phyloP scores from a whole-genome alignment of 1,139 yeast species.

The Protomyces gravidus region DNA sequence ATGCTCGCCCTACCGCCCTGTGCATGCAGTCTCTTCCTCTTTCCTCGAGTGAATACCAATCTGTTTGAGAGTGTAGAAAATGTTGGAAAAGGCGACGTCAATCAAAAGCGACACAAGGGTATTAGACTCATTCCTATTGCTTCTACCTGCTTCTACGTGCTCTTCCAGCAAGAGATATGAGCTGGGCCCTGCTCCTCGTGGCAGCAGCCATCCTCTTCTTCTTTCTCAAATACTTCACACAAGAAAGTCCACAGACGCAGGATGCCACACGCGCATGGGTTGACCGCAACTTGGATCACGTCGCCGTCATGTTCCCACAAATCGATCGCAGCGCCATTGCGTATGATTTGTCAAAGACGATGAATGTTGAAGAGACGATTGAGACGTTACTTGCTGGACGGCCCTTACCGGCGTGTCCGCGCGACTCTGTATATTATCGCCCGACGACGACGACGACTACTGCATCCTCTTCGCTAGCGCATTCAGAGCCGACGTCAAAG shows the following conservation, averaged over 20 bases:
- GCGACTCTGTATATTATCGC: constrained; percentile 7
- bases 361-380: constrained; percentile 30
- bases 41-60: neutral
- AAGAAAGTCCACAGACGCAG: constrained; percentile 12
- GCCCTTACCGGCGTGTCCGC: constrained; percentile 24
- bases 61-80: neutral
- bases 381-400: constrained; percentile 28
- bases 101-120: neutral
- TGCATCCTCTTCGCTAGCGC: neutral
- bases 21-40: neutral
- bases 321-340: constrained; percentile 27
- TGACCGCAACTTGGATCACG: constrained; percentile 16
- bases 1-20: constrained; percentile 2
- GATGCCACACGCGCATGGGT: constrained; percentile 17
- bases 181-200: constrained; percentile 10
- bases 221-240: constrained; percentile 15
- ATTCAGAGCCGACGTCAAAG: neutral
- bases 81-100: neutral
- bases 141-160: neutral
- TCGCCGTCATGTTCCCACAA: constrained; percentile 30
- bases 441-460: neutral
- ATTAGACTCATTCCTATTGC: neutral
- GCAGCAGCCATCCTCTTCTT: constrained; percentile 13
- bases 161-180: neutral
- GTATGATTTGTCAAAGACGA: constrained; percentile 28